These are phyloP conservation scores for Colletotrichum chrysophilum DNA, from an alignment of 2,329 filamentous ascomycete species.

Conservation along the genomic window DNA sequence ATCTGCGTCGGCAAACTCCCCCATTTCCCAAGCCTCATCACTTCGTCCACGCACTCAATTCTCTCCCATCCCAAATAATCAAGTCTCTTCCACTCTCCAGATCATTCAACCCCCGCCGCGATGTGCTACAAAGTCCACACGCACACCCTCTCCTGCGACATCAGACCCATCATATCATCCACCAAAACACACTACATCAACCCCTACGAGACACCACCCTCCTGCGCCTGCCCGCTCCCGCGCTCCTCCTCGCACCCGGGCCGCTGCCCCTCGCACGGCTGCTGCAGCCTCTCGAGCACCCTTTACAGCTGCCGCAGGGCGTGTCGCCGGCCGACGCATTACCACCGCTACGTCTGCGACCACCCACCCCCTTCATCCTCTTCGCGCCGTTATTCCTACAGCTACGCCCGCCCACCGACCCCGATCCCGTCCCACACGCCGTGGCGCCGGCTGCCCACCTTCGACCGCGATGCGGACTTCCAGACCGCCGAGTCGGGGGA, in stretches of 20 bases:
- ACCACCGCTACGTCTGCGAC: constrained; percentile 5
- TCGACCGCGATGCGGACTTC: constrained; percentile 14
- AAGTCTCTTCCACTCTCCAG: not conserved
- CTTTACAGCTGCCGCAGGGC: constrained; percentile 21
- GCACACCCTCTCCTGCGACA: constrained; percentile 33
- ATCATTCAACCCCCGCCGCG: not conserved
- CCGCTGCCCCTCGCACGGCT: constrained; percentile 29
- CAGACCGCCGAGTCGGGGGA: not conserved
- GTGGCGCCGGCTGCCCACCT: constrained; percentile 4
- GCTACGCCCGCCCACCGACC: not conserved
- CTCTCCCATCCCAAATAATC: too few relatives aligned
- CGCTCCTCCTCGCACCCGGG: not conserved
- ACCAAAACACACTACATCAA: constrained; percentile 26
- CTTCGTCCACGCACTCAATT: too few relatives aligned
- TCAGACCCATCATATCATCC: constrained; percentile 30
- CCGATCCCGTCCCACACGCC: fast-evolving
- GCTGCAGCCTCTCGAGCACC: constrained; percentile 26
- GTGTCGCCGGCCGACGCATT: not conserved
- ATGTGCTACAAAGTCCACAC: constrained; percentile 27
- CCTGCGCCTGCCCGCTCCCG: constrained; percentile 25
- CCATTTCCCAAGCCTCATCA: too few relatives aligned
- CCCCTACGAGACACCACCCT: constrained; percentile 24
- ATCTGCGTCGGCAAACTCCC: not conserved
- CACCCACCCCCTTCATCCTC: too few relatives aligned
- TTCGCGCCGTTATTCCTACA: constrained; percentile 24